These are phyloP conservation scores for Boletus sp. DNA, from an alignment of 1,284 basidiomycete genomes.

Conservation along the genomic window DNA sequence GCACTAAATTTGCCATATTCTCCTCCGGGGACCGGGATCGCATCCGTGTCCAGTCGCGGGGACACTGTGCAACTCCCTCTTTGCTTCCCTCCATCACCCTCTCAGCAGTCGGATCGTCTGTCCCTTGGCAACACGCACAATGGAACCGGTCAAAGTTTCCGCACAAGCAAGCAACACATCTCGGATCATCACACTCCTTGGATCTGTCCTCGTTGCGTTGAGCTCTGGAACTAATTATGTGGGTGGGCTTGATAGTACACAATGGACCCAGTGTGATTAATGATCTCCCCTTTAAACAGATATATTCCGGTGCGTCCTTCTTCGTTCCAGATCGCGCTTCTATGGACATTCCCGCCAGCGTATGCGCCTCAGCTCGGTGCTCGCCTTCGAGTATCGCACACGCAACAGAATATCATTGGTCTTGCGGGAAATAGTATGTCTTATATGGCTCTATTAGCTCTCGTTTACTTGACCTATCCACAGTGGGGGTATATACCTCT, in stretches of 20 bases:
- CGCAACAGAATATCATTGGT: slow-evolving; percentile 71
- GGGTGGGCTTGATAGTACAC: slow-evolving; percentile 24
- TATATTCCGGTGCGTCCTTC: slow-evolving; percentile 29
- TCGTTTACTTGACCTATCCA: neutral
- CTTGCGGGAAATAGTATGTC: slow-evolving; percentile 58
- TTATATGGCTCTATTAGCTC: slow-evolving; percentile 8
- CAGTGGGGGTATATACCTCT: slow-evolving; percentile 57
- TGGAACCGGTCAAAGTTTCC: slow-evolving; percentile 10
- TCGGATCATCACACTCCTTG: slow-evolving; percentile 41
- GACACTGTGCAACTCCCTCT: neutral
- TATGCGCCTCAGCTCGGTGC: slow-evolving; percentile 78
- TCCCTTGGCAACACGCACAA: neutral
- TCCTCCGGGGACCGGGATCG: too few species aligned
- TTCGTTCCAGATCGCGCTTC: neutral
- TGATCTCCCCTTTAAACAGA: slow-evolving; percentile 11
- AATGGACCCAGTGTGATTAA: slow-evolving; percentile 3
- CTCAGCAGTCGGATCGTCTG: neutral
- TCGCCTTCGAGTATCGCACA: slow-evolving; percentile 68
- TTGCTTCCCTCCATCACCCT: neutral
- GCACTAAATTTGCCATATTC: neutral
- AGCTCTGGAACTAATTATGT: slow-evolving; percentile 74
- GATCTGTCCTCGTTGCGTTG: slow-evolving; percentile 55
- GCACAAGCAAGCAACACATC: slow-evolving; percentile 7
- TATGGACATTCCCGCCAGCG: slow-evolving; percentile 39
- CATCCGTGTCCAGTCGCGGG: too few species aligned